phyloP scores from a whole-genome alignment of 306 rosid species.

The Pyrus betulifolia region DNA sequence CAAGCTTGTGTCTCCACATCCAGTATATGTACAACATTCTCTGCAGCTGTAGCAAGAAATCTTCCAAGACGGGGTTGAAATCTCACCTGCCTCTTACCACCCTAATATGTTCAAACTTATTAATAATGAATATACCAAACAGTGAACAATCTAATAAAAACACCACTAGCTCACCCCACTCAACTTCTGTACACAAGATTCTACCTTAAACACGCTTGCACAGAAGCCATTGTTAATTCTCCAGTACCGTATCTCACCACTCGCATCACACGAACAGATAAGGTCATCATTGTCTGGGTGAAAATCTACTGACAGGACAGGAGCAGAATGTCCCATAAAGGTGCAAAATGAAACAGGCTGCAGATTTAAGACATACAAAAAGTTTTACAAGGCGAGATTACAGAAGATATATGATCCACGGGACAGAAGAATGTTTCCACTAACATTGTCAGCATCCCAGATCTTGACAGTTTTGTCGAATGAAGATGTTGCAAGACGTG shows the following conservation, averaged over 20 bases:
- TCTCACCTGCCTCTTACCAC: constrained; percentile 79
- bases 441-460: constrained; percentile 96
- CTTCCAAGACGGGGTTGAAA: constrained; percentile 88
- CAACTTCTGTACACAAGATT: not conserved
- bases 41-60: constrained; percentile 83
- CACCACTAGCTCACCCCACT: not conserved
- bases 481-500: constrained; percentile 91
- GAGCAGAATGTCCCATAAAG: constrained; percentile 70
- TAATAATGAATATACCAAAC: constrained; percentile 2
- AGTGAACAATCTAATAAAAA: not conserved
- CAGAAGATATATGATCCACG: not conserved
- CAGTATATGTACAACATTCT: constrained; percentile 74
- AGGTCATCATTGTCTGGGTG: constrained; percentile 90
- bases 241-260: constrained; percentile 93
- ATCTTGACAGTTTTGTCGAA: constrained; percentile 94
- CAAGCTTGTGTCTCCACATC: constrained; percentile 76
- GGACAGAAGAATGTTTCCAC: constrained; percentile 20
- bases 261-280: constrained; percentile 84
- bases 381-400: not conserved
- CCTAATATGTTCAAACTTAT: constrained; percentile 36
- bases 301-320: constrained; percentile 89
- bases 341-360: constrained; percentile 83
- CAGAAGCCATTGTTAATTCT: constrained; percentile 81
- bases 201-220: constrained; percentile 66
- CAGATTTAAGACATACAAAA: constrained; percentile 5